Evolutionary conservation across 2,329 filamentous ascomycete genomes (phyloP), one percentile per base, ranked within the genome.

Genomic region (Scleromitrula shiraiana): DNA sequence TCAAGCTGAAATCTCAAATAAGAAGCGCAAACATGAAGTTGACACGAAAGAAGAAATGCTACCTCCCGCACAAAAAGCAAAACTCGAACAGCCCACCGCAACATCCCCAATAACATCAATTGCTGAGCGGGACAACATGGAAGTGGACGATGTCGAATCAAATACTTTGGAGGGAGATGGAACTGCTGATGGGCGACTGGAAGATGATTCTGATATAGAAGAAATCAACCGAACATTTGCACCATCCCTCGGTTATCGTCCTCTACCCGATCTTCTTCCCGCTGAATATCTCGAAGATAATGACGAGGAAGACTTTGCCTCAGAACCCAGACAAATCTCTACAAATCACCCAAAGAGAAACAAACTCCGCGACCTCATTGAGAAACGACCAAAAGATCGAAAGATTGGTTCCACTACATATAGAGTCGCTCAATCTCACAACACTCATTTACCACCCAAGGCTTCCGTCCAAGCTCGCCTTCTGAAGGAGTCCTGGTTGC

Each of bases 401-500:
- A 51, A 52, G 5, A 36, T 58, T 12, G 62, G 62, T 7, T 53
- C 46, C 5, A 64, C 62, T 7, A 64, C 56, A 22, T 64, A 58
- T 47, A 50, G 59, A 24, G 58, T 64, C 8, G 33, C 54, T 7
- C 55, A 60, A 41, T 23, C 35, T 5, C 42, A 40, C 15, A 57
- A 42, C 27, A 38, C 48, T 20, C 48, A 50, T 19, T 43, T 65
- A 22, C 55, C 62, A 35, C 62, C 62, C 0, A 64, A 62, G 41
- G 53, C 56, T 7, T 51, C 53, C 10, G 41, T 27, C 20, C 41
- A 51, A 36, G 59, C 62, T 20, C 50, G 56, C 10, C 50, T 38
- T 1, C 53, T 45, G 27, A 64, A 65, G 41, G 61, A 63, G 22
- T 41, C 48, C 3, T 63, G 59, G 62, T 19, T 63, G 23, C 53